phyloP scores from a whole-genome alignment of 257 asterid genomes.

The Oldenlandia corymbosa region DNA sequence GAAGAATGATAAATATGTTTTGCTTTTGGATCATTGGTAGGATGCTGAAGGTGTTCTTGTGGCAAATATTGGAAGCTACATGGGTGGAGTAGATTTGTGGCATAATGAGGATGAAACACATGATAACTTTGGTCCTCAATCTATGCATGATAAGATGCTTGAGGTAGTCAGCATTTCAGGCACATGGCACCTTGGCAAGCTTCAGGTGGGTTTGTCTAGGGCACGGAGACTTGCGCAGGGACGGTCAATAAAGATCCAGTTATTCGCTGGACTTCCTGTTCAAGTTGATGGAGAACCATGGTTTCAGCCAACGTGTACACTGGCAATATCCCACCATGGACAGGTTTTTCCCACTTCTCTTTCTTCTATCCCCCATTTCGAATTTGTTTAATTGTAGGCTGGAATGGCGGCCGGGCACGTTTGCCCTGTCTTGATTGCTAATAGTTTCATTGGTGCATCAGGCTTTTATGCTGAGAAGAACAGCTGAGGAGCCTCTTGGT shows the following conservation, averaged over 20 bases:
- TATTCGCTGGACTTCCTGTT: constrained; percentile 81
- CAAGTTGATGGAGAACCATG: constrained; percentile 99
- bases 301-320: constrained; percentile 84
- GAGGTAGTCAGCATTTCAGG: constrained; percentile 98
- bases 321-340: constrained; percentile 82
- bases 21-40: constrained; percentile 8
- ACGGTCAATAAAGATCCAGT: constrained; percentile 82
- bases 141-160: constrained; percentile 96
- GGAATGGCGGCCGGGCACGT: neutral
- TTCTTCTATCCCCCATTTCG: neutral
- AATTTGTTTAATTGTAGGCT: neutral
- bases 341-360: constrained; percentile 51
- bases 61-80: constrained; percentile 92
- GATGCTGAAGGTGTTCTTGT: constrained; percentile 72
- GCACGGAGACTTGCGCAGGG: constrained; percentile 98
- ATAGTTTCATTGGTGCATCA: constrained; percentile 17
- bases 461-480: constrained; percentile 98
- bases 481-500: constrained; percentile 96
- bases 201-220: constrained; percentile 98
- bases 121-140: constrained; percentile 94
- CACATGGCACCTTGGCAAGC: constrained; percentile 93
- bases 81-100: constrained; percentile 99
- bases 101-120: constrained; percentile 88
- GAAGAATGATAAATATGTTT: constrained; percentile 1
- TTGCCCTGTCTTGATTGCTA: neutral